Conservation (phyloP, 192 early-diverging fungal species). For the Coemansia sp. region DNA sequence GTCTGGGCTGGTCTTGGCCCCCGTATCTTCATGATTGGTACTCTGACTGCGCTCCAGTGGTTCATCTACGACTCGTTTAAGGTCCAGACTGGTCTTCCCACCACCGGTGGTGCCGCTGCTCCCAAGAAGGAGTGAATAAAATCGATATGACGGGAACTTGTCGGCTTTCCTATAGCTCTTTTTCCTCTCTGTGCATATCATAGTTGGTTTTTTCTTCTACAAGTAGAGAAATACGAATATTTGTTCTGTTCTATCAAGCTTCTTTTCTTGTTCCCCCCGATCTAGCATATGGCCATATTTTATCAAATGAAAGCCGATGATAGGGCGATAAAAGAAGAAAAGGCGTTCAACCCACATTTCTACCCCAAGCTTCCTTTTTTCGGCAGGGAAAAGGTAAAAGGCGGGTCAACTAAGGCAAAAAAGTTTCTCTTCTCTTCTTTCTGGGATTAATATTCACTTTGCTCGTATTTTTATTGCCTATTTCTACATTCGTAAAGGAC, state of each 20-base stretch:
- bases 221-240: neutral
- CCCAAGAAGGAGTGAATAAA: slow-evolving; percentile 48
- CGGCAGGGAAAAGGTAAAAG: too few species aligned
- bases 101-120: slow-evolving; percentile 59
- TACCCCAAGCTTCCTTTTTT: too few species aligned
- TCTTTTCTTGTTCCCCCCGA: neutral
- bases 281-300: neutral
- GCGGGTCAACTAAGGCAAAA: too few species aligned
- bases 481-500: too few species aligned
- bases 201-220: neutral
- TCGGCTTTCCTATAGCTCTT: neutral
- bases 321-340: too few species aligned
- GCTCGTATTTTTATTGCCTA: too few species aligned
- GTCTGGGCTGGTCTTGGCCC: slow-evolving; percentile 81
- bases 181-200: neutral
- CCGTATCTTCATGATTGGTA: slow-evolving; percentile 93
- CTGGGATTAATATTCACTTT: too few species aligned
- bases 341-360: too few species aligned
- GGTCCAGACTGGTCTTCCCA: slow-evolving; percentile 67
- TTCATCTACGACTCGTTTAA: slow-evolving; percentile 84
- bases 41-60: slow-evolving; percentile 86
- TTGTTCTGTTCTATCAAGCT: neutral
- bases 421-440: too few species aligned
- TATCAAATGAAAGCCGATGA: too few species aligned
- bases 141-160: neutral